Evolutionary conservation across 2,329 filamentous ascomycete species (phyloP), one percentile per base, ranked within the genome.

Genomic region (Penicillium sp.): DNA sequence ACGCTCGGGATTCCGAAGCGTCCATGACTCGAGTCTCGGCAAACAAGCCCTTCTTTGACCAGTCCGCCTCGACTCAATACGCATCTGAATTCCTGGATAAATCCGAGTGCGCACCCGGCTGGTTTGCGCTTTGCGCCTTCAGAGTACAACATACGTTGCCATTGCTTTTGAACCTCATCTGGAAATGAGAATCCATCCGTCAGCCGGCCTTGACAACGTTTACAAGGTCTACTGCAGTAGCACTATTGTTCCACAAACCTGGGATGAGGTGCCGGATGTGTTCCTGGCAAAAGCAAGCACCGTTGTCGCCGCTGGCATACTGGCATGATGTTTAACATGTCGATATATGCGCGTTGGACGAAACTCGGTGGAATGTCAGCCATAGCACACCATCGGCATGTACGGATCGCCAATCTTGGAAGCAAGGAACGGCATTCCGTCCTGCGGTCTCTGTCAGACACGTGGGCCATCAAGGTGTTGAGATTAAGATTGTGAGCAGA

Each of bases 361-460:
- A 42, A 39, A 41, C 29, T 11, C 18, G 42, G 39, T 8, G 51
- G 42, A 50, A 46, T 50, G 41, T 39, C 10, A 40, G 22, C 41
- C 39, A 45, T 41, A 39, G 18, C 33, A 34, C 36, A 29, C 35
- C 25, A 11, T 49, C 44, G 54, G 41, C 40, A 49, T 43, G 53
- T 37, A 38, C 38, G 38, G 39, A 38, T 33, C 39, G 11, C 8
- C 16, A 31, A 45, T 40, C 46, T 48, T 44, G 50, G 43, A 44
- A 40, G 49, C 45, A 54, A 49, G 49, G 52, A 37, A 53, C 52
- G 28, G 25, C 53, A 49, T 55, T 40, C 38, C 45, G 9, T 38
- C 28, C 16, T 27, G n/a, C 7, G 41, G 19, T 43, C 12, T 37
- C 42, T 53, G 47, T 53, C 54, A 58, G 56, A 57, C 56, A 58